Base-by-base conservation (phyloP, 2,329 filamentous ascomycete species). In the Colletotrichum ledebouriae region DNA sequence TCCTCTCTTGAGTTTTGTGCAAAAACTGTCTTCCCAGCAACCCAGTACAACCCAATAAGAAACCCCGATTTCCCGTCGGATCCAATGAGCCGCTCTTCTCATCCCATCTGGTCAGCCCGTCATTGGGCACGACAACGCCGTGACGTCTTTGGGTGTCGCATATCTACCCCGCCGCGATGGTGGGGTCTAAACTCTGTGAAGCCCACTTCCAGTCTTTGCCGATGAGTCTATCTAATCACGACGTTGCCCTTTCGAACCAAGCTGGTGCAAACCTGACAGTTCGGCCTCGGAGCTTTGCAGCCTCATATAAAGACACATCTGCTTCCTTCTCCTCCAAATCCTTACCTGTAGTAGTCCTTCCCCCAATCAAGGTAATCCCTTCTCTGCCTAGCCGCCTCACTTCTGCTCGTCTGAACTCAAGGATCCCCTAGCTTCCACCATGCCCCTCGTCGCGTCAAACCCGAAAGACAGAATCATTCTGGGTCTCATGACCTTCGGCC, bases 401-500 rank as follows among this genome's bases (percentile, higher is more conserved):
- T 42, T 59, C 59, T 41, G 7, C n/a, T 12, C 52, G 13, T 37
- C 59, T 53, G 37, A 61, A 57, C 64, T 59, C 63, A 55, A 41
- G 47, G 49, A 53, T 56, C 46, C 63, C 52, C 25, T 53, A 65
- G 47, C 47, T 42, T 39, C 7, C 75, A 80, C 71, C 34, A 86
- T 86, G 84, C 82, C 84, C 75, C 82, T 85, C 69, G 73, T 84
- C 72, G 77, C 75, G 13, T 77, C 79, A 55, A 77, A 76, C 39
- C 75, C 77, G 63, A 91, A 89, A 73, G 86, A 90, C 71, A 87
- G 92, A 71, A 84, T 94, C 74, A 93, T 97, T 83, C 89, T 97
- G 44, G 93, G 94, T 72, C 85, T 94, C 62, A 96, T 97, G 94
- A 94, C 91, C 76, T 94, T 94, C 82, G 92, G 91, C 34, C 89